Evolutionary conservation across 2,329 filamentous ascomycete genomes (phyloP), one percentile per base, ranked within the genome.

Genomic region (Cadophora sp.): DNA sequence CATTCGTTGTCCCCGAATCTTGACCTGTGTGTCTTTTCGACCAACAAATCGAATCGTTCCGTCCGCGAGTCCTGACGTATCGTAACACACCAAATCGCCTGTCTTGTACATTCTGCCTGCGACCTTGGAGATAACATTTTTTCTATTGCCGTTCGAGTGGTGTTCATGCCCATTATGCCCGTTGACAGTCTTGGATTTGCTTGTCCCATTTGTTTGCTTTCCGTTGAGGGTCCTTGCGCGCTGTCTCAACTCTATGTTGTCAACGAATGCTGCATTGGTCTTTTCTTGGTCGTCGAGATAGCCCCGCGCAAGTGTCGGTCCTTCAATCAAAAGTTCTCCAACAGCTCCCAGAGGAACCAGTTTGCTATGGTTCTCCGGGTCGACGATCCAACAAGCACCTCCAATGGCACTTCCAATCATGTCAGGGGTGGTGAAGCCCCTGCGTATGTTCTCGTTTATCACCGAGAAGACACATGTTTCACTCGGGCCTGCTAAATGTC

Each of bases 1-100:
- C 4, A 91, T 81, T 55, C 89, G 80, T 73, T 91, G 88, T 0
- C 89, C 89, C 43, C 88, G 83, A 29, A 91, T 79, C 74, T 91
- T 91, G 65, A 90, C 84, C 77, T 91, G 89, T 27, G 88, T 86
- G 73, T 91, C 89, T 60, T 86, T 85, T 24, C 89, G 84, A 7
- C 89, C 88, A 43, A 89, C 78, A 75, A 90, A 91, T 37, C 86
- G 83, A 69, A 90, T 86, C 14, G 83, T 85, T 14, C 82, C 83
- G 72, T 90, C 85, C 19, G 58, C 24, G 3, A 29, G 19, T 29
- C 58, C 24, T n/a, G 58, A 61, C 55, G 86, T 80, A 37, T 89
- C 77, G 48, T 89, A 81, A 29, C 88, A 64, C 12, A 77, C 77
- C 14, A 77, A 66, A 60, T 79, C 78, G 46, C 77, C 77, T 0